Evolutionary conservation across 192 early-diverging fungal species (phyloP).

Genomic region (Ambispora gerdemannii): DNA sequence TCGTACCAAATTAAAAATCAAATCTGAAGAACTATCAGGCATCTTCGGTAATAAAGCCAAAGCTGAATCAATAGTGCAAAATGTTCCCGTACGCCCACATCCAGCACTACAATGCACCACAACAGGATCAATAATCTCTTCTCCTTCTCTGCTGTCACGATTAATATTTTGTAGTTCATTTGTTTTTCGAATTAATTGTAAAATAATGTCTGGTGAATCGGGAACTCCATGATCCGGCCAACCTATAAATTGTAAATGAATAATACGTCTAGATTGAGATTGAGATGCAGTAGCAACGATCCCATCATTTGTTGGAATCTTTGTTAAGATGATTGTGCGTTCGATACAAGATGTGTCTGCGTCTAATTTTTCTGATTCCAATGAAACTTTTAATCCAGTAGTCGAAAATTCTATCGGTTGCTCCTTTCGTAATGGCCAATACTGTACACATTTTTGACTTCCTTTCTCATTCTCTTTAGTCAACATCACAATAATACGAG

Average conservation of each 20-base stretch:
- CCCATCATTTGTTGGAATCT: neutral
- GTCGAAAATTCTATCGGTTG: constrained; percentile 37
- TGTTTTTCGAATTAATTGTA: constrained; percentile 20
- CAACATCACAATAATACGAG: constrained; percentile 78
- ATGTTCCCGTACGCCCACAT: constrained; percentile 80
- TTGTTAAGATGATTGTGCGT: constrained; percentile 34
- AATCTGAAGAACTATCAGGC: constrained; percentile 42
- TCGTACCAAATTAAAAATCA: constrained; percentile 58
- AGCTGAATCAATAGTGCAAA: constrained; percentile 61
- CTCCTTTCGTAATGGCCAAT: constrained; percentile 68
- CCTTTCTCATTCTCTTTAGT: constrained; percentile 75
- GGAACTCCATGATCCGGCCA: constrained; percentile 83
- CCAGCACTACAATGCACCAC: constrained; percentile 85
- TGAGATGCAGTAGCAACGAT: constrained; percentile 27
- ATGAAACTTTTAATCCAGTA: constrained; percentile 41
- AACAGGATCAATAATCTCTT: constrained; percentile 45
- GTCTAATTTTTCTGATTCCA: constrained; percentile 44
- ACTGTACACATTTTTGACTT: constrained; percentile 72
- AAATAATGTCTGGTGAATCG: constrained; percentile 38
- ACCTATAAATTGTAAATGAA: constrained; percentile 71
- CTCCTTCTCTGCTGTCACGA: neutral
- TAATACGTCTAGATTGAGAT: constrained; percentile 39
- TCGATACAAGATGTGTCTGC: constrained; percentile 41
- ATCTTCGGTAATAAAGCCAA: constrained; percentile 15
- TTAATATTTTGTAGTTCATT: constrained; percentile 14